A percentile compares a stretch with the other conserved stretches of the same genome.
Evolutionary conservation across 306 rosid species (phyloP).

Genomic region (Citrullus mucosospermus): DNA sequence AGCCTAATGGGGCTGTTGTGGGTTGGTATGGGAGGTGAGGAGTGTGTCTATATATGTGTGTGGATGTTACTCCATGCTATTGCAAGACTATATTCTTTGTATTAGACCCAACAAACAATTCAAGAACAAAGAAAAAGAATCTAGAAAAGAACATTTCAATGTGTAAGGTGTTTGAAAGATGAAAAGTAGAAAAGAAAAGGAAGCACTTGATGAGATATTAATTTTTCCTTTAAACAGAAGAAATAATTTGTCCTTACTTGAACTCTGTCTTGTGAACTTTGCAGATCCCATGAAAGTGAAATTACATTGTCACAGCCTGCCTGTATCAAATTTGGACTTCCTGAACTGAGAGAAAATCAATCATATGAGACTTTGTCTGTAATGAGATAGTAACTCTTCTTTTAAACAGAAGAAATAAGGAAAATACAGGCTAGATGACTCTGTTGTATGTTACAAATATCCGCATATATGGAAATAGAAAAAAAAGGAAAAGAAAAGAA

Average conservation of each 20-base stretch:
- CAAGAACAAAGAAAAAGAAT: neutral
- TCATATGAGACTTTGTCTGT: neutral
- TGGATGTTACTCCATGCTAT: neutral
- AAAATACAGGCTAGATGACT: neutral
- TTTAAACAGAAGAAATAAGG: neutral
- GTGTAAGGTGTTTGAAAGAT: neutral
- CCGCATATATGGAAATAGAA: too few species aligned
- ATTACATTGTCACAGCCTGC: neutral
- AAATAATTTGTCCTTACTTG: neutral
- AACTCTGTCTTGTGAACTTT: neutral
- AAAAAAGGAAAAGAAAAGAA: too few species aligned
- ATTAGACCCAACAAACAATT: neutral
- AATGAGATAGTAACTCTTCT: neutral
- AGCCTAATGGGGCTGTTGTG: neutral
- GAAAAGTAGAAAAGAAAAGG: neutral
- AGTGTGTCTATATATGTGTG: neutral
- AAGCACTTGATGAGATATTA: neutral
- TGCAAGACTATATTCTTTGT: neutral
- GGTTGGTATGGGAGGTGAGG: neutral
- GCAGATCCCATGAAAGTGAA: neutral
- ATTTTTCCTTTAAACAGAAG: too few species aligned
- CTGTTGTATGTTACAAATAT: neutral
- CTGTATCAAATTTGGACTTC: neutral
- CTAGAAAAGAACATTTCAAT: neutral
- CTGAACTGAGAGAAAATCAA: neutral